Base-by-base conservation (phyloP, 352 stramenopile species). In the Pythium rhizo-oryzae region DNA sequence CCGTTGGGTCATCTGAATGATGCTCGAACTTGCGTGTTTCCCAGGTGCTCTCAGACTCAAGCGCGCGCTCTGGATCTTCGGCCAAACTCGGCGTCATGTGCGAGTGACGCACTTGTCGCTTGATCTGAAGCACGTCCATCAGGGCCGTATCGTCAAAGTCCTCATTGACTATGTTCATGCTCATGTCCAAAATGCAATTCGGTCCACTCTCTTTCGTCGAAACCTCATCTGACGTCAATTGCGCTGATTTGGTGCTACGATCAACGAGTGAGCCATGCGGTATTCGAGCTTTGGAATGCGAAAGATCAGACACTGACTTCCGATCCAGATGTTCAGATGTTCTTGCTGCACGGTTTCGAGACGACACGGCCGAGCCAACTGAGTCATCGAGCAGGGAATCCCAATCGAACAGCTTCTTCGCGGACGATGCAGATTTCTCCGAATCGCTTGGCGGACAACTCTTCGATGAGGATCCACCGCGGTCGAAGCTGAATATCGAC, bases 331-430 rank as follows among this genome's bases (percentile, higher is more conserved):
- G 0, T n/a, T 2, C 18, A n/a, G 15, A 21, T 19, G 41, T 21
- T 12, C 41, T 55, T 2, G 39, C 1, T 24, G 24, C 25, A 9
- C 23, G 33, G 18, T 41, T 66, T 21, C 19, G n/a, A 8, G 23
- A 19, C 24, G 7, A 13, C 13, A 41, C 25, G 9, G 59, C 3
- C 6, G 25, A 50, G 12, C 55, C 54, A 25, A 51, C 56, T 16
- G 69, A 60, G 37, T 67, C 69, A 16, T 69, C 53, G 6, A 92
- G 65, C 1, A 90, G 50, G n/a, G 78, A 84, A 12, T 85, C 79
- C 62, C 87, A 90, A 41, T 87, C 78, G 56, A 87, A 91, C 15
- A 91, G 3, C 18, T 51, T 50, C 21, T 51, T 61, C 11, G 9
- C 33, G 24, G 19, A 9, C 6, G 33, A 59, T 33, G n/a, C 35